A percentile compares a stretch with the other conserved stretches of the same genome.
These are phyloP conservation scores for Hyphopichia khmerensis DNA, from an alignment of 1,139 yeast species.

Conservation along the genomic window DNA sequence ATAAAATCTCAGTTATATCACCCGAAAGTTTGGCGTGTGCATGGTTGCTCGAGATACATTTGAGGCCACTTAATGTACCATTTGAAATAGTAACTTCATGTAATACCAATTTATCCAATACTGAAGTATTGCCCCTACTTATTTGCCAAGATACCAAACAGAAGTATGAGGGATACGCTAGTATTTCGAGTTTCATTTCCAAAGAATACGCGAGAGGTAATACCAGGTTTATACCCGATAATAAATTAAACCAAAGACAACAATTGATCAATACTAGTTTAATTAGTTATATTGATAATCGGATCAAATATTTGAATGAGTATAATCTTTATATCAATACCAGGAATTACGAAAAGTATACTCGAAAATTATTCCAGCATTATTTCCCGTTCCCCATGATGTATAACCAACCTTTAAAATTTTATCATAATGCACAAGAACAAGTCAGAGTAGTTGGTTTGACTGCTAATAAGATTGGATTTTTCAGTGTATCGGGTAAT, in stretches of 20 bases:
- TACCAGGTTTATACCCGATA: conserved; percentile 4
- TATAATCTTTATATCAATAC: conserved; percentile 62
- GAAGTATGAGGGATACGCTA: conserved; percentile 46
- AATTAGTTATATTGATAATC: conserved; percentile 34
- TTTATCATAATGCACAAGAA: conserved; percentile 48
- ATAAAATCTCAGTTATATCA: conserved; percentile 32
- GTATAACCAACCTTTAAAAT: conserved; percentile 68
- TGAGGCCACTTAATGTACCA: conserved; percentile 7
- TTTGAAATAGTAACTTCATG: conserved; percentile 51
- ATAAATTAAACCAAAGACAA: conserved; percentile 11
- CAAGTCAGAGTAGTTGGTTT: conserved; percentile 44
- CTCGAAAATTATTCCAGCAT: conserved; percentile 58
- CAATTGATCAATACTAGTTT: conserved; percentile 24
- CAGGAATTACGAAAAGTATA: conserved; percentile 61
- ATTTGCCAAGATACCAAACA: conserved; percentile 11
- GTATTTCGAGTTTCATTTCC: conserved; percentile 35
- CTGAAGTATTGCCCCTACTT: conserved; percentile 58
- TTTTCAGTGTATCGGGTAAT: conserved; percentile 23
- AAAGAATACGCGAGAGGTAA: conserved; percentile 22
- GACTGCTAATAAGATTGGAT: conserved; percentile 26
- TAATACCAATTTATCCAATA: conserved; percentile 56
- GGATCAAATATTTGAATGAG: conserved; percentile 50
- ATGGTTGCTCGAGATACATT: conserved; percentile 27
- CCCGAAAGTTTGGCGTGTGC: conserved; percentile 40
- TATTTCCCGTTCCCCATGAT: conserved; percentile 83